phyloP scores from a whole-genome alignment of 2,329 filamentous ascomycete species.

The Fusarium oligoseptatum region DNA sequence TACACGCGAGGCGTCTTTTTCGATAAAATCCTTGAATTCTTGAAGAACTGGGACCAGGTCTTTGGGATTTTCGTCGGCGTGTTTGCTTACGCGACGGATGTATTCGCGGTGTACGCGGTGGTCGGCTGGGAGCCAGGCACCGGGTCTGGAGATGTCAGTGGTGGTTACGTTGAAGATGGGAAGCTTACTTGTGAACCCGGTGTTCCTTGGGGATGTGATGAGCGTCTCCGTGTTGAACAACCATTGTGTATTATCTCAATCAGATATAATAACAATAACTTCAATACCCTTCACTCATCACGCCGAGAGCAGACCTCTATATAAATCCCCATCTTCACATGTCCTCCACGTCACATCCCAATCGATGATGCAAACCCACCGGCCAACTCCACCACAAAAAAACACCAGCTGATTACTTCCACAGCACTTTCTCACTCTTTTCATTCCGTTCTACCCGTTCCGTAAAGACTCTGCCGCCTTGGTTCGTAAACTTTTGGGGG shows the following conservation, averaged over 20 bases:
- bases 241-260: slow-evolving; percentile 53
- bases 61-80: slow-evolving; percentile 65
- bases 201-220: slow-evolving; percentile 65
- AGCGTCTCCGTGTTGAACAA: slow-evolving; percentile 63
- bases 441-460: slow-evolving; percentile 26
- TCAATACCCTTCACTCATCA: not conserved
- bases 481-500: slow-evolving; percentile 5
- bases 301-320: not conserved
- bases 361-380: slow-evolving; percentile 44
- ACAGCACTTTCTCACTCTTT: not conserved
- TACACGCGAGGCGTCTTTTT: slow-evolving; percentile 72
- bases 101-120: slow-evolving; percentile 73
- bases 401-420: not conserved
- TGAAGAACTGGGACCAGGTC: slow-evolving; percentile 70
- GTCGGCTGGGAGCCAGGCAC: slow-evolving; percentile 74
- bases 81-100: slow-evolving; percentile 68
- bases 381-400: slow-evolving; percentile 15
- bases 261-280: not conserved
- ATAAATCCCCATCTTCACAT: slow-evolving; percentile 1
- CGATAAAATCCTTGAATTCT: slow-evolving; percentile 77
- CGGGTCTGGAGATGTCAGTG: slow-evolving; percentile 54
- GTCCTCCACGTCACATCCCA: slow-evolving; percentile 25
- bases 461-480: slow-evolving; percentile 1
- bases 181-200: slow-evolving; percentile 59
- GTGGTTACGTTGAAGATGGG: not conserved